Evolutionary conservation across 768 basidiomycete genomes (phyloP), one percentile per base, ranked within the genome.

Genomic region (Tricholoma bakamatsutake): DNA sequence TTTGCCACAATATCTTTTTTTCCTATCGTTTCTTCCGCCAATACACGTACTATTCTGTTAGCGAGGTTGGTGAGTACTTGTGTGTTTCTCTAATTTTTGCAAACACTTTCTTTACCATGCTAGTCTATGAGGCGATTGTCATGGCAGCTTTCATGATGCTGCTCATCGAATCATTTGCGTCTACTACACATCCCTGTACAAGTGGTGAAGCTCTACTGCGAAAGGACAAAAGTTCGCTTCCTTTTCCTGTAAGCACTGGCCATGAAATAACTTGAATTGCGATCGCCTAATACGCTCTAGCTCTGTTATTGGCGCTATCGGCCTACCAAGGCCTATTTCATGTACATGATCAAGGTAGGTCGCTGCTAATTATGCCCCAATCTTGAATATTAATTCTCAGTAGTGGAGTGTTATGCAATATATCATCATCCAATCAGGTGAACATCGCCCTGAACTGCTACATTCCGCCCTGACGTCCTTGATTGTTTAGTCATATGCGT

Each of bases 371-470:
- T 21, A 21, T n/a, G 13, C 13, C 55, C 30, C 56, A n/a, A 49
- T 2, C n/a, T 4, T 24, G 11, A n/a, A 8, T 10, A 17, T 27
- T 34, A n/a, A 35, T 33, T 35, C 47, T 50, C 18, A 37, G 50
- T 63, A 90, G 81, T 94, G 91, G 89, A 75, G 80, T 30, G 92
- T 95, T 3, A 70, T 95, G 59, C 93, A 96, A 78, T 94, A 92
- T 66, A 83, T 88, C 28, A 79, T 91, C 54, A 72, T 92, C 40
- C 76, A 87, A 51, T 76, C 76, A 34, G 67, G 75, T 76, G 59
- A 37, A 64, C 17, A 42, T n/a, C 18, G 17, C 35, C 28, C 42
- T 21, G 12, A 21, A 11, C 2, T 13, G 18, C 35, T 43, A 4
- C 10, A 5, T 7, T 8, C 5, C 5, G 18, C 17, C 18, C 37